Conservation (phyloP, 108 stramenopile species). For the Skeletonema menzelii region DNA sequence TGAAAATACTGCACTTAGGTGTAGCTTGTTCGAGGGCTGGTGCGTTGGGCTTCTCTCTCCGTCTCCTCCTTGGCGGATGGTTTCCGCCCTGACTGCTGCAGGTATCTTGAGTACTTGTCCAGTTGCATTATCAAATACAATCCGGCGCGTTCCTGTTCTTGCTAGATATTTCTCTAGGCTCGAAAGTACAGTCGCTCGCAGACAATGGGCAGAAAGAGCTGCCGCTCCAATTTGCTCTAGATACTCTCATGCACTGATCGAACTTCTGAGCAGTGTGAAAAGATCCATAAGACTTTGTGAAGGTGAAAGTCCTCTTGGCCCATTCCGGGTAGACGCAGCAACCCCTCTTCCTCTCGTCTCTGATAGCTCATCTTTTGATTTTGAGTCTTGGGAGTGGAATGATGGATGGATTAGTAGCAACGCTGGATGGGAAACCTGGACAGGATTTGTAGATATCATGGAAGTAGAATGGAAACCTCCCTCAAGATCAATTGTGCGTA, state of each 20-base stretch:
- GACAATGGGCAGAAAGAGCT: conserved; percentile 87
- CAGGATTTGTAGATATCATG: conserved; percentile 58
- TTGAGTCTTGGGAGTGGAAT: conserved; percentile 57
- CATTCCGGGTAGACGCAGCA: conserved; percentile 61
- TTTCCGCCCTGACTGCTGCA: conserved; percentile 69
- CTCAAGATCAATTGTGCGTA: conserved; percentile 58
- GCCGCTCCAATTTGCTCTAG: conserved; percentile 80
- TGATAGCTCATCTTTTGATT: not conserved
- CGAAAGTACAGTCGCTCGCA: conserved; percentile 56
- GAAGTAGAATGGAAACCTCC: conserved; percentile 77
- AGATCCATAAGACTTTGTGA: conserved; percentile 9
- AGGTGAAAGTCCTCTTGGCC: conserved; percentile 24
- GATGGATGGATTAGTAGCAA: conserved; percentile 79
- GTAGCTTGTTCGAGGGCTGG: conserved; percentile 76
- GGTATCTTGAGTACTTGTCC: conserved; percentile 71
- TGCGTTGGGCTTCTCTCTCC: conserved; percentile 78
- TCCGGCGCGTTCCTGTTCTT: conserved; percentile 48
- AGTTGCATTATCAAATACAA: conserved; percentile 38
- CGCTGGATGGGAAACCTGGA: conserved; percentile 66
- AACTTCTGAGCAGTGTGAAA: conserved; percentile 69
- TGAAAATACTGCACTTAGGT: conserved; percentile 46
- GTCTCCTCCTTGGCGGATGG: conserved; percentile 84
- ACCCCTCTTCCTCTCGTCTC: conserved; percentile 42
- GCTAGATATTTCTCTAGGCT: conserved; percentile 62
- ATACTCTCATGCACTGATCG: conserved; percentile 80